phyloP scores from a whole-genome alignment of 1,284 basidiomycete species.

The Apiotrichum akiyoshidainum region DNA sequence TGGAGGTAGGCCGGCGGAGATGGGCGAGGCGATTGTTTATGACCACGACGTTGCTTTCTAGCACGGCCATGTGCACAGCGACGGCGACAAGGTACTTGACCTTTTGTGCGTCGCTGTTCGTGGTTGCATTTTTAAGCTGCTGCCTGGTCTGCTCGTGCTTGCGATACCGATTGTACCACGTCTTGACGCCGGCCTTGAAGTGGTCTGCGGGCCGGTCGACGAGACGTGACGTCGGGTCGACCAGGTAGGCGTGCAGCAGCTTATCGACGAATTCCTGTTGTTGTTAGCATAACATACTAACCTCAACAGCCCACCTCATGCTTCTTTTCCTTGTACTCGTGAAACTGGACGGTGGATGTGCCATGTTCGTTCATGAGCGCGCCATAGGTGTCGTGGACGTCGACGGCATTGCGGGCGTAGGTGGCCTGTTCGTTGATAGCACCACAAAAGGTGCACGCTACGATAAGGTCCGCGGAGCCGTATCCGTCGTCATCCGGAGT shows the following conservation, averaged over 20 bases:
- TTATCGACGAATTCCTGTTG: constrained; percentile 12
- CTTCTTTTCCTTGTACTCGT: constrained; percentile 9
- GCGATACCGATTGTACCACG: constrained; percentile 19
- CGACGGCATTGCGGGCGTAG: constrained; percentile 10
- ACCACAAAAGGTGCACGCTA: constrained; percentile 31
- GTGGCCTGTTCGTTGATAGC: constrained; percentile 25
- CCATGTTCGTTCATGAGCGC: constrained; percentile 20
- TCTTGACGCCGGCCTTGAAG: constrained; percentile 17
- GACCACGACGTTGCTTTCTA: constrained; percentile 29
- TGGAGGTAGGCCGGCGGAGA: neutral
- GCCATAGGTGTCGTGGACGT: constrained; percentile 17
- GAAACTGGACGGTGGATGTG: constrained; percentile 3
- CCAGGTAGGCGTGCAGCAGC: constrained; percentile 17
- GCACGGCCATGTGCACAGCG: constrained; percentile 29
- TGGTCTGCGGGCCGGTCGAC: constrained; percentile 6
- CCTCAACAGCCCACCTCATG: constrained; percentile 15
- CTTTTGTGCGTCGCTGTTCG: constrained; percentile 9
- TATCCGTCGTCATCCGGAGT: neutral
- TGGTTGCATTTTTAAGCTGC: neutral
- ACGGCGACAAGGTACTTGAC: constrained; percentile 26
- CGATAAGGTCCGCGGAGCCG: constrained; percentile 1
- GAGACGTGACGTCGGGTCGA: constrained; percentile 10
- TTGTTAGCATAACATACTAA: neutral
- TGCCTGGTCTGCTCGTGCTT: neutral
- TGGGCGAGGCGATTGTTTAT: constrained; percentile 24